Evolutionary conservation across 371 early-diverging fungal species (phyloP), one percentile per base, ranked within the genome.

Genomic region (Coemansia linderi): DNA sequence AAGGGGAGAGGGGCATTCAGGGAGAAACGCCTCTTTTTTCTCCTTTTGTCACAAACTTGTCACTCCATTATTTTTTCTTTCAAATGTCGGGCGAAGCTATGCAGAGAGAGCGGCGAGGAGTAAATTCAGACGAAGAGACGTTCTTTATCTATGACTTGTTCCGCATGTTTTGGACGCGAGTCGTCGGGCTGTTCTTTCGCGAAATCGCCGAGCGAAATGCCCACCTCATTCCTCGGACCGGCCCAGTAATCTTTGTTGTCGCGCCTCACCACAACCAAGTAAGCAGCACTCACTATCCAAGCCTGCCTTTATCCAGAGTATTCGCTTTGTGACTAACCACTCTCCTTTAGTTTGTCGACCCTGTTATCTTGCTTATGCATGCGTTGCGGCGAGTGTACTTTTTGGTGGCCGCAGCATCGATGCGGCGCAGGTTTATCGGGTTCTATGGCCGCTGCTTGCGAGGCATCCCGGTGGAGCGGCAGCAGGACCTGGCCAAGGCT

Each of bases 201-300:
- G 96, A 96, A 77, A 89, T 98, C 61, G 88, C 87, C 64, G 85
- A 88, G 6, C 88, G 95, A 27, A 95, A 95, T 66, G 80, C 87
- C 31, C 93, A 96, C 78, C 84, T 87, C 66, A 89, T 98, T 39
- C 98, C 98, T 4, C 66, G 72, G 48, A 81, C 85, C 22, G 95
- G 94, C 0, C 95, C 96, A 4, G 91, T 95, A 56, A 92, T 98
- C 59, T 98, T 98, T 80, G 93, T 95, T 40, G 94, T 90, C 2
- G 97, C 94, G 1, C 97, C 97, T 17, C 98, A 97, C 85, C 92
- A 93, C 39, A 97, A 96, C 84, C 98, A 96, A 84, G 90, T 88
- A 87, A 50, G 56, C 36, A 13, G n/a, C 69, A 17, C 52, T 29
- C 1, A 40, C 29, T n/a, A 68, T 62, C 57, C 7, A 12, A 17